Evolutionary conservation across 2,329 filamentous ascomycete species (phyloP).

Genomic region (Phoma sp.): DNA sequence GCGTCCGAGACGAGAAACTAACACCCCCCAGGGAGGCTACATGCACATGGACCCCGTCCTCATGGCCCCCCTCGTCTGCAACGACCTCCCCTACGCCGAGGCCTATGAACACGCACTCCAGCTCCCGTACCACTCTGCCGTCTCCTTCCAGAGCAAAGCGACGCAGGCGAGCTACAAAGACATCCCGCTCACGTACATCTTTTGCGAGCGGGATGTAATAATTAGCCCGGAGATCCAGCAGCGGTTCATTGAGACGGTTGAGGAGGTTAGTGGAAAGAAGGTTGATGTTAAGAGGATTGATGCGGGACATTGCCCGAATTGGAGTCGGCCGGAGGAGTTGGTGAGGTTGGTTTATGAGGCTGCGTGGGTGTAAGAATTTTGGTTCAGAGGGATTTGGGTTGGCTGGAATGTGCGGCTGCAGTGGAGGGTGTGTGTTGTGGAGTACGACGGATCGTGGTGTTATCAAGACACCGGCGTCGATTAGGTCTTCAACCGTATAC

Average conservation of each 20-base stretch:
- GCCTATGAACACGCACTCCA: slow-evolving; percentile 24
- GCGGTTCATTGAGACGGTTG: slow-evolving; percentile 42
- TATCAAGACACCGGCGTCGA: too few species aligned
- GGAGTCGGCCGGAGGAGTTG: slow-evolving; percentile 34
- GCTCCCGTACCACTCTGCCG: slow-evolving; percentile 41
- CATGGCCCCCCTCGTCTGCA: slow-evolving; percentile 16
- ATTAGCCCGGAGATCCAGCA: slow-evolving; percentile 40
- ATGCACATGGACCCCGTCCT: slow-evolving; percentile 20
- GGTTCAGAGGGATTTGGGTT: too few species aligned
- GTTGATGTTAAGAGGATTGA: slow-evolving; percentile 41
- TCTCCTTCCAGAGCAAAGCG: slow-evolving; percentile 40
- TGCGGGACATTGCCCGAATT: slow-evolving; percentile 43
- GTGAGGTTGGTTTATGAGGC: slow-evolving; percentile 25
- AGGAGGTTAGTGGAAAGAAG: slow-evolving; percentile 37
- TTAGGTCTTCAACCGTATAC: too few species aligned
- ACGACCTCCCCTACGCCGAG: slow-evolving; percentile 27
- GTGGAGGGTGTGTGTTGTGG: too few species aligned
- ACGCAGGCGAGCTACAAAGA: slow-evolving; percentile 50
- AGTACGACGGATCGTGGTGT: too few species aligned
- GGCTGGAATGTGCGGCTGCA: too few species aligned
- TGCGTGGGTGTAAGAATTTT: slow-evolving; percentile 11
- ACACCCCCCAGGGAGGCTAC: slow-evolving; percentile 5
- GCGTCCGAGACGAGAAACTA: too few species aligned
- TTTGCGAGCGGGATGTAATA: slow-evolving; percentile 46
- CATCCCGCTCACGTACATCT: slow-evolving; percentile 48